phyloP scores from a whole-genome alignment of 2,329 filamentous ascomycete species.

The Orbilia oligospora region DNA sequence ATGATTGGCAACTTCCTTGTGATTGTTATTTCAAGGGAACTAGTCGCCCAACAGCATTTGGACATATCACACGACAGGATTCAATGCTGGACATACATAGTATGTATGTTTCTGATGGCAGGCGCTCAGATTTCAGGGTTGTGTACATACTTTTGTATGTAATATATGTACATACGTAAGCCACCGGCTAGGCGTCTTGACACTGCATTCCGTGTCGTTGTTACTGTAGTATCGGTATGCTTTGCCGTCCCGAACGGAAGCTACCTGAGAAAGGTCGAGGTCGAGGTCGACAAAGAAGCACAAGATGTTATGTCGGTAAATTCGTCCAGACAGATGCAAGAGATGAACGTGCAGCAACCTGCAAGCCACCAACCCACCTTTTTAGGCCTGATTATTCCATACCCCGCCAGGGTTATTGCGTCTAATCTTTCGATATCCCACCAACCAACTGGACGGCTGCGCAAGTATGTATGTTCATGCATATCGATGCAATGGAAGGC shows the following conservation, averaged over 20 bases:
- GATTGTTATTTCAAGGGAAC: neutral
- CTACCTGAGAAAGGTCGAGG: neutral
- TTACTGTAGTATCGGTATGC: conserved; percentile 9
- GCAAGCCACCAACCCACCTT: conserved; percentile 27
- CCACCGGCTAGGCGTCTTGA: conserved; percentile 11
- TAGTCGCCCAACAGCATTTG: conserved; percentile 7
- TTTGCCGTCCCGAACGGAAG: conserved; percentile 10
- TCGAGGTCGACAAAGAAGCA: neutral
- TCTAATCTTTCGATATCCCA: conserved; percentile 9
- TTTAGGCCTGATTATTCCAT: conserved; percentile 18
- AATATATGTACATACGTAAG: neutral
- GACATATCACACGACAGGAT: conserved; percentile 28
- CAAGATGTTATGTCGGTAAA: neutral
- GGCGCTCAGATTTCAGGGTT: conserved; percentile 2
- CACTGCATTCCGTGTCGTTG: conserved; percentile 24
- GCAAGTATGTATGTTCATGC: conserved; percentile 3
- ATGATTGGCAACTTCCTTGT: conserved; percentile 29
- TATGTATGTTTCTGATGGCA: neutral
- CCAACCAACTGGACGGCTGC: conserved; percentile 21
- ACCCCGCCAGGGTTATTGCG: conserved; percentile 17
- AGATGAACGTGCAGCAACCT: neutral
- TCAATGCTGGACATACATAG: neutral
- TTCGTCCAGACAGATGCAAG: neutral
- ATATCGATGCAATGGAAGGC: conserved; percentile 17
- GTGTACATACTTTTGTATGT: neutral